Evolutionary conservation across 2,329 filamentous ascomycete genomes (phyloP).

Genomic region (Diaporthe australafricana): DNA sequence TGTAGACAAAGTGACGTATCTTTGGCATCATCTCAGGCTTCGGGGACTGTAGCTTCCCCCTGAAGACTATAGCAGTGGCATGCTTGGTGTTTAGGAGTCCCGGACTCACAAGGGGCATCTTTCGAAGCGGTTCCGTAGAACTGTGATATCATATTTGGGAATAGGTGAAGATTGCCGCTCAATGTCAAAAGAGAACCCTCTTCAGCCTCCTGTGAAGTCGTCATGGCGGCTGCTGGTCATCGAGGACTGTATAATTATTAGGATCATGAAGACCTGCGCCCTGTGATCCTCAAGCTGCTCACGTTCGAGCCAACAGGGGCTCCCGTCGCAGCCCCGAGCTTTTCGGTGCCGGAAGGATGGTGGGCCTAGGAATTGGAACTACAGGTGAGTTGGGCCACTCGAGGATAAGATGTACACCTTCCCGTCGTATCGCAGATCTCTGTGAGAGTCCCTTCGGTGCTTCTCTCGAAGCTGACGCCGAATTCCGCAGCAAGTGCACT

Average conservation of each 20-base stretch:
- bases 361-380: slow-evolving; percentile 75
- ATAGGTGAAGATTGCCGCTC: slow-evolving; percentile 46
- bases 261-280: slow-evolving; percentile 83
- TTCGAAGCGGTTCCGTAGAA: no score
- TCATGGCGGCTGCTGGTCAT: slow-evolving; percentile 67
- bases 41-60: no score
- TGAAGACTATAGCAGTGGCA: background rate
- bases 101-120: no score
- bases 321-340: slow-evolving; percentile 81
- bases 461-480: no score
- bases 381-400: slow-evolving; percentile 59
- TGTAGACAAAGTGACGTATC: background rate
- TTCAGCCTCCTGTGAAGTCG: slow-evolving; percentile 46
- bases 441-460: no score
- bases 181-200: slow-evolving; percentile 45
- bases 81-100: background rate
- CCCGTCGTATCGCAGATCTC: no score
- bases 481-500: slow-evolving; percentile 79
- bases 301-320: slow-evolving; percentile 84
- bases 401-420: no score
- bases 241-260: slow-evolving; percentile 84
- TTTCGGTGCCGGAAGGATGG: slow-evolving; percentile 81
- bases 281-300: slow-evolving; percentile 81
- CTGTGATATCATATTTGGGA: background rate
- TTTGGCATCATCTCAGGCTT: background rate